Base-by-base conservation (phyloP, 2,329 filamentous ascomycete genomes). In the Periconia sp. region DNA sequence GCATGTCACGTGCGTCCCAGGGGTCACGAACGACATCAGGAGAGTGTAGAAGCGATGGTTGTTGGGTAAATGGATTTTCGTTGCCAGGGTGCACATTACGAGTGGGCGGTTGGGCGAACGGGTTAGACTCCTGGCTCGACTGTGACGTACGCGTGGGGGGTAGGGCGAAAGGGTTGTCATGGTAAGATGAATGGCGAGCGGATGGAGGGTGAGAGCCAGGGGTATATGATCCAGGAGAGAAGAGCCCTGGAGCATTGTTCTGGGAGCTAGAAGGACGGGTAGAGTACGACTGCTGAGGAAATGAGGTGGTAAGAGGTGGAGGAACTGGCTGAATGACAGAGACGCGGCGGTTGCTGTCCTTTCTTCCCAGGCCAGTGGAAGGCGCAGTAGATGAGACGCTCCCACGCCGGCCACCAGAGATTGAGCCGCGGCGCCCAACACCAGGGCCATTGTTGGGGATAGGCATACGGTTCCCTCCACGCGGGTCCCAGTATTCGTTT, bases 1-100 rank as follows among this genome's bases (percentile, higher is more conserved):
- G 47, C 41, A 60, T 25, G 21, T 39, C 48, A 21, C 59, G 61
- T 4, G 45, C 25, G 13, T 66, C 62, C 63, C 63, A 67, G 0
- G 59, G 51, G 15, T 59, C 60, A 6, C 28, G 46, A 3, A 45
- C 10, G 0, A 26, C 11, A 7, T 46, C 16, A 19, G 48, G 44
- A 7, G 56, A 52, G 12, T 44, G 36, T n/a, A 38, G 34, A 19
- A 15, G 34, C 30, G 8, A 18, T 6, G 3, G 31, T n/a, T 21
- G 32, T 7, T 40, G 36, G 4, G 48, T 28, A 32, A 59, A 59
- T 0, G 57, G 48, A 17, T 56, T 59, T 1, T 49, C 43, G 11
- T 52, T 28, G 4, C 50, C 48, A 4, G 46, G 39, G 15, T 46
- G 44, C 4, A 54, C 46, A 10, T 36, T 38, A 1, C 51, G 52